Conservation (phyloP, 1,139 yeast species). For the Protomyces inouyei region DNA sequence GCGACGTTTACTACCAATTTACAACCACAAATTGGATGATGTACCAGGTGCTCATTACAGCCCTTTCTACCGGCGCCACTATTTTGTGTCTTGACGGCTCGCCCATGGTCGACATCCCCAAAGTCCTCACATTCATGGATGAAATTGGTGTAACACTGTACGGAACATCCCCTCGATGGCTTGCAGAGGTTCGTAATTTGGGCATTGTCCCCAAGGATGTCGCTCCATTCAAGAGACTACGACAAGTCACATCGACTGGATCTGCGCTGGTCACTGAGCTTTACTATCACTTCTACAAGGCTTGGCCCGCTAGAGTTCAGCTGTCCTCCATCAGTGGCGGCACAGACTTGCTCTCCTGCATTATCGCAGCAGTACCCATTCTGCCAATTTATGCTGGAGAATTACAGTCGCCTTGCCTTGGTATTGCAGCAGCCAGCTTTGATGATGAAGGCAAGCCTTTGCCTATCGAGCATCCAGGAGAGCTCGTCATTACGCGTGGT, state of each 20-base stretch:
- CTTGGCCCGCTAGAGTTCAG: slow-evolving; percentile 29
- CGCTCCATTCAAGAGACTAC: neutral
- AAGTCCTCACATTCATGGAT: slow-evolving; percentile 3
- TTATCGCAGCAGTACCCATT: slow-evolving; percentile 33
- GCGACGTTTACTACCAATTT: slow-evolving; percentile 34
- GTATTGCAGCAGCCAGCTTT: slow-evolving; percentile 34
- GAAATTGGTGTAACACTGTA: slow-evolving; percentile 17
- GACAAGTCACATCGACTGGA: slow-evolving; percentile 33
- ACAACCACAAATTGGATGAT: slow-evolving; percentile 25
- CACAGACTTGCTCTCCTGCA: slow-evolving; percentile 34
- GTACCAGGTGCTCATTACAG: slow-evolving; percentile 33
- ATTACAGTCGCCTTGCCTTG: slow-evolving; percentile 33
- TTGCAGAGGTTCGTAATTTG: slow-evolving; percentile 4
- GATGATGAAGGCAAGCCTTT: slow-evolving; percentile 30
- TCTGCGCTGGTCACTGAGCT: slow-evolving; percentile 34
- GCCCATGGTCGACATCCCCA: slow-evolving; percentile 27
- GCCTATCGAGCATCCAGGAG: slow-evolving; percentile 31
- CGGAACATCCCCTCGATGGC: slow-evolving; percentile 28
- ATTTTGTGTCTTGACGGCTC: slow-evolving; percentile 34
- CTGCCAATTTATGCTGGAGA: slow-evolving; percentile 34
- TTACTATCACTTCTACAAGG: slow-evolving; percentile 32
- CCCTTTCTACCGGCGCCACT: slow-evolving; percentile 34
- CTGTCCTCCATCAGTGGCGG: slow-evolving; percentile 35
- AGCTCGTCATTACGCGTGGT: slow-evolving; percentile 32
- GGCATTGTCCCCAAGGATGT: slow-evolving; percentile 9